Evolutionary conservation across 2,329 filamentous ascomycete genomes (phyloP), one percentile per base, ranked within the genome.

Genomic region (Neonectria hederae): DNA sequence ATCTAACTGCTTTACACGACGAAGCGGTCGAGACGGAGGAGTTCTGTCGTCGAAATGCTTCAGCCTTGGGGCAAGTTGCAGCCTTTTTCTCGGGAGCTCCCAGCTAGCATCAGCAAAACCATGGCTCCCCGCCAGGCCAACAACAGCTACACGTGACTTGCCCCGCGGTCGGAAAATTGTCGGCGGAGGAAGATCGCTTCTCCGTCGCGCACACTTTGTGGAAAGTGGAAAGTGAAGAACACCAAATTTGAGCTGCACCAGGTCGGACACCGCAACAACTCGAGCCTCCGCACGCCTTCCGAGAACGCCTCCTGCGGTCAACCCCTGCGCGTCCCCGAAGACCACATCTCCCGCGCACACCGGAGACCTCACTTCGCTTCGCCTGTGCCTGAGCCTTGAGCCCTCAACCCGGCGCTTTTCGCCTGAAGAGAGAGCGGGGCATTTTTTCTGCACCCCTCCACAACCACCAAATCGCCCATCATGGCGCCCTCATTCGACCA

Each of bases 401-500:
- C 60, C 64, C 61, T 63, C 58, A 59, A 63, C 63, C 61, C 69
- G 65, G 54, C 57, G 48, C 66, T 54, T 63, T 64, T 62, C 67
- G 56, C 65, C 67, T 64, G 65, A 62, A 71, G 49, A 66, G 70
- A 69, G 74, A 76, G 78, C 78, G 78, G 77, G 78, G 77, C 78
- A 77, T 66, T 74, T 74, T 74, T 76, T 73, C 62, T 71, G 62
- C 72, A 76, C 76, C 77, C 76, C 76, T 76, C 74, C 73, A 69
- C 67, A 62, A 65, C 66, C 66, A 69, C 67, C 66, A 75, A 72
- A 72, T 70, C 65, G 74, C 75, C 83, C 84, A 94, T 81, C 83
- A 97, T 97, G 94, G 93, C 95, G 82, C 79, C 79, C 62, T 94
- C 93, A 79, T 98, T 97, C 82, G 93, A 97, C 78, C 92, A 94